Percentiles rank a stretch among this genome's conserved stretches.
phyloP scores from a whole-genome alignment of 2,329 filamentous ascomycete genomes.

The Botryotinia calthae region DNA sequence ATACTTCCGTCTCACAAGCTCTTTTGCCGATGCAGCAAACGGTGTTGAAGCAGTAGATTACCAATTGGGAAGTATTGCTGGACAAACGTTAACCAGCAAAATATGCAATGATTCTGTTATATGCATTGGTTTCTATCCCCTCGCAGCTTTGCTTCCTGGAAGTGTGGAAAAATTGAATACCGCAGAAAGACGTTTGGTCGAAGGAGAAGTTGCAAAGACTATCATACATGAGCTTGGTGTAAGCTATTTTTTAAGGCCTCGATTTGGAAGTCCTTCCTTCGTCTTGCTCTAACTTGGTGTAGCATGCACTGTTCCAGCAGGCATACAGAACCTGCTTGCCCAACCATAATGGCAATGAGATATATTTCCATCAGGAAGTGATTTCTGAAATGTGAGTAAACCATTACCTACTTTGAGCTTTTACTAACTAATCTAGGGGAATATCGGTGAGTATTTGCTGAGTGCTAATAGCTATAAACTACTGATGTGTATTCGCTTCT shows the following conservation, averaged over 20 bases:
- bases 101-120: not conserved
- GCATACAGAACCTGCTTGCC: not conserved
- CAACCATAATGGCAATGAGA: not conserved
- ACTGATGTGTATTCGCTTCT: not conserved
- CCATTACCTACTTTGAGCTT: not conserved
- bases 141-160: constrained; percentile 13
- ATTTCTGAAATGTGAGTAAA: constrained; percentile 3
- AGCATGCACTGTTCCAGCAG: not conserved
- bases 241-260: not conserved
- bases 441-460: constrained; percentile 1
- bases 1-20: not conserved
- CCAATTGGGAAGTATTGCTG: not conserved
- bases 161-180: constrained; percentile 10
- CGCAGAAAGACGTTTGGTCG: not conserved
- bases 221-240: constrained; percentile 19
- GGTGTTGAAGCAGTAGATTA: not conserved
- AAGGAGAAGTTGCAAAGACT: not conserved
- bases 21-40: not conserved
- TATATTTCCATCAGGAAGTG: not conserved
- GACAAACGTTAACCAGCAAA: not conserved
- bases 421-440: not conserved
- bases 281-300: not conserved
- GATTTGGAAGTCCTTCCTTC: too few relatives aligned
- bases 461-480: not conserved
- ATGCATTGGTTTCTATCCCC: not conserved